Conservation (phyloP, 2,329 filamentous ascomycete species). For the Ophioceras dolichostomum region DNA sequence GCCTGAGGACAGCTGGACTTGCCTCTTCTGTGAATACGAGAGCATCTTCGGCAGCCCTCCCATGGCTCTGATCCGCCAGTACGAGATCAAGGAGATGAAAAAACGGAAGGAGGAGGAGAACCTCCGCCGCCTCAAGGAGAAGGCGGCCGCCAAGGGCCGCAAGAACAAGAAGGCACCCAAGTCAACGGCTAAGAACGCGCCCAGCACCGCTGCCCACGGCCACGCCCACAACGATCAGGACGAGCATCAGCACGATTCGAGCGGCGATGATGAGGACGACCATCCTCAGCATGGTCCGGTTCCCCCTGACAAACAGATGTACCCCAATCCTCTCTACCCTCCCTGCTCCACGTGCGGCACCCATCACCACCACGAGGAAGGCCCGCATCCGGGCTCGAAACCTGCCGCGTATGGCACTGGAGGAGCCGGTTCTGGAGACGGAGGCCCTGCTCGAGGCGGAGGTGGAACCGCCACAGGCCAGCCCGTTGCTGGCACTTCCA, state of each 20-base stretch:
- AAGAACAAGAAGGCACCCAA: conserved; percentile 80
- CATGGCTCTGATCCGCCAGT: conserved; percentile 72
- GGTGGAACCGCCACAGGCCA: no score
- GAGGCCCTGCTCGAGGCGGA: no score
- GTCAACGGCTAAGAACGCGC: conserved; percentile 39
- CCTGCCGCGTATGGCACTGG: no score
- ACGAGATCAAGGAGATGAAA: conserved; percentile 87
- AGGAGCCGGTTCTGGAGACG: no score
- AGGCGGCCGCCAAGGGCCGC: conserved; percentile 84
- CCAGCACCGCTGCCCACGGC: conserved; percentile 9
- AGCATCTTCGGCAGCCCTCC: conserved; percentile 85
- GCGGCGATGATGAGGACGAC: not conserved
- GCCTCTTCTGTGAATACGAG: conserved; percentile 97
- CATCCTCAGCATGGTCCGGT: no score
- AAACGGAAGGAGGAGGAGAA: conserved; percentile 78
- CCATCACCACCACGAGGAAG: no score
- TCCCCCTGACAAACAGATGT: conserved; percentile 2
- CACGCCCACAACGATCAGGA: not conserved
- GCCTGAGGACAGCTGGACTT: conserved; percentile 76
- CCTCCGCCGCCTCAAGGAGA: conserved; percentile 72
- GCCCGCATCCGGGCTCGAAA: no score
- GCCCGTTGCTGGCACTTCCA: no score
- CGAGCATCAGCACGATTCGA: not conserved
- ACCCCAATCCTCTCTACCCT: no score
- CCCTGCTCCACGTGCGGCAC: no score